phyloP scores from a whole-genome alignment of 148 eudicot genomes.

The Silene latifolia region DNA sequence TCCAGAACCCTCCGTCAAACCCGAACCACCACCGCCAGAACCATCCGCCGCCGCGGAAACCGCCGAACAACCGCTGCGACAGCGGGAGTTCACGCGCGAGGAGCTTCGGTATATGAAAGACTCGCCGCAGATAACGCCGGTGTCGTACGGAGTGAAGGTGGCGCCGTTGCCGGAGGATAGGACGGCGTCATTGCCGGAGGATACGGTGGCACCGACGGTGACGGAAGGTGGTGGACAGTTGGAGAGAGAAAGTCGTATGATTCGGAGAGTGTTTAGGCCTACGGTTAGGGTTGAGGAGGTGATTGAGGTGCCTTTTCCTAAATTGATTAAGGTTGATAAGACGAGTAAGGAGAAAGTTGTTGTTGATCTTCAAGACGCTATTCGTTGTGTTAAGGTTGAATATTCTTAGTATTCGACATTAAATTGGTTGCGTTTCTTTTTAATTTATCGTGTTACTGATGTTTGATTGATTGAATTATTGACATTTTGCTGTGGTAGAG shows the following conservation, averaged over 20 bases:
- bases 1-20: background rate
- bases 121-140: constrained; percentile 30
- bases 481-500: background rate
- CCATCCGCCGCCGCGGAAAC: background rate
- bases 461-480: background rate
- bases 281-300: constrained; percentile 6
- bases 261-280: constrained; percentile 16
- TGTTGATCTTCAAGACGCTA: constrained; percentile 78
- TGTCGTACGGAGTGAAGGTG: constrained; percentile 48
- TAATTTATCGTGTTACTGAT: background rate
- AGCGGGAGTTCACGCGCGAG: constrained; percentile 45
- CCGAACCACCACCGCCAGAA: too few species aligned
- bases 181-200: constrained; percentile 59
- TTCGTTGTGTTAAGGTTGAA: constrained; percentile 69
- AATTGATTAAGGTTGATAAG: constrained; percentile 54
- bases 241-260: constrained; percentile 35
- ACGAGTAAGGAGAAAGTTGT: constrained; percentile 41
- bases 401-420: too few species aligned
- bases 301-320: constrained; percentile 61
- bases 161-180: constrained; percentile 83
- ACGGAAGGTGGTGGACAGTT: constrained; percentile 7
- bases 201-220: constrained; percentile 18
- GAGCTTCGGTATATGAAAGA: constrained; percentile 68
- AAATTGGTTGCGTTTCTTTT: background rate
- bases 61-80: background rate